Base-by-base conservation (phyloP, 176 grass and related monocot species). In the Alopecurus myosuroides region DNA sequence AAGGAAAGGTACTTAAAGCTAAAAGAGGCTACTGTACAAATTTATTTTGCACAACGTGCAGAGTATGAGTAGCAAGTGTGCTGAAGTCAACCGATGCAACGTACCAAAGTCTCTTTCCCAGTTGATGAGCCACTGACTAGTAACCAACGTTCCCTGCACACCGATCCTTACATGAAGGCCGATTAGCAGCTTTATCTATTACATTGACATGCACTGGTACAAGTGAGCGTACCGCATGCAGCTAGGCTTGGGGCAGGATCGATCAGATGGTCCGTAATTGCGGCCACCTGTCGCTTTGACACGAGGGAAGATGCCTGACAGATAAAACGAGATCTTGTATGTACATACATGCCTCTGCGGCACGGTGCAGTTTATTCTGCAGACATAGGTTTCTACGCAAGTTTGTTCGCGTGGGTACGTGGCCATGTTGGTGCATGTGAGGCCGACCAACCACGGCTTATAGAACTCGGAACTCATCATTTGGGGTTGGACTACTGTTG, bases 311-410 rank as follows among this genome's bases (percentile, higher is more conserved):
- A 78, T 42, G 34, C 60, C 44, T 33, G 70, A 71, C 23, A 30
- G 50, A 48, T 26, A 84, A 64, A 69, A 90, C 34, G 41, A 37
- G 44, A 90, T 64, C 42, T 64, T 82, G 88, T 80, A 78, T 82
- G 88, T 80, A 78, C 45, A 10, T 0, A 76, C 56, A n/a, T n/a
- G n/a, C 46, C 13, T 44, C 14, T 26, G 3, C 41, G 67, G 77
- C 62, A 60, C 35, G 67, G 46, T 63, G 78, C 62, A 70, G 62
- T 22, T 45, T 56, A 64, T 78, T 83, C 74, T 64, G 34, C 77
- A 42, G 63, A 86, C 11, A 17, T 44, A 6, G 44, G 26, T 70
- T 33, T 70, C 4, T 52, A 69, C 34, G 55, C 53, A 5, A 3
- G 11, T 37, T 56, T 50, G 17, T 77, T 39, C 55, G 11, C 52